Conservation (phyloP, 148 eudicot genomes). For the Arctostaphylos glauca region DNA sequence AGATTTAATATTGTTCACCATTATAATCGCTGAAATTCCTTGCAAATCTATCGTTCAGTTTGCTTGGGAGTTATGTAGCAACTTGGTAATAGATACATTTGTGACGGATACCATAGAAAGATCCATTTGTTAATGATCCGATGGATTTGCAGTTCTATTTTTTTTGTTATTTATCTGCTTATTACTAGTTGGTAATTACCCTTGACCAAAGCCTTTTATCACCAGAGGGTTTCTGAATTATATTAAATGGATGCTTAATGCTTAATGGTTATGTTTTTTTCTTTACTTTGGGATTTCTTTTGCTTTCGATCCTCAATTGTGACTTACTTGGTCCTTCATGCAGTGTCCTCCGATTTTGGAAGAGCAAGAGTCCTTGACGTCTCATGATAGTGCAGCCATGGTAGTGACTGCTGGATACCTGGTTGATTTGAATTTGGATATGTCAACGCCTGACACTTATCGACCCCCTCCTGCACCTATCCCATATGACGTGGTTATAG, state of each 20-base stretch:
- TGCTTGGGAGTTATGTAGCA: too few relatives aligned
- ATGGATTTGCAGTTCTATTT: background rate
- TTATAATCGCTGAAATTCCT: background rate
- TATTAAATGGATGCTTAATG: background rate
- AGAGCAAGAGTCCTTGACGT: slow-evolving; percentile 59
- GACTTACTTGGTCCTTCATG: slow-evolving; percentile 19
- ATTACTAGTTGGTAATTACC: background rate
- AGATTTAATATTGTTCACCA: background rate
- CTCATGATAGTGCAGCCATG: slow-evolving; percentile 55
- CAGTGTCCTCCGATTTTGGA: slow-evolving; percentile 80
- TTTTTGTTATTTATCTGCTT: background rate
- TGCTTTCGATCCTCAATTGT: background rate
- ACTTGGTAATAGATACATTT: background rate
- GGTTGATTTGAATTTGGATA: slow-evolving; percentile 68
- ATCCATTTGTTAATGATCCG: background rate
- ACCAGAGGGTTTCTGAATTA: background rate
- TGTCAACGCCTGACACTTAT: slow-evolving; percentile 76
- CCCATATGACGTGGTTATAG: slow-evolving; percentile 76
- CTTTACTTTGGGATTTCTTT: background rate
- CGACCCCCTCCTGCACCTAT: slow-evolving; percentile 83
- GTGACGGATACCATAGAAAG: background rate
- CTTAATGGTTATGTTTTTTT: too few relatives aligned
- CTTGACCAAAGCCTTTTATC: background rate
- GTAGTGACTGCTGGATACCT: slow-evolving; percentile 52
- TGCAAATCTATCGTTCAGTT: background rate